Conservation (phyloP, 202 grass and related monocot genomes). For the Panicum hallii region DNA sequence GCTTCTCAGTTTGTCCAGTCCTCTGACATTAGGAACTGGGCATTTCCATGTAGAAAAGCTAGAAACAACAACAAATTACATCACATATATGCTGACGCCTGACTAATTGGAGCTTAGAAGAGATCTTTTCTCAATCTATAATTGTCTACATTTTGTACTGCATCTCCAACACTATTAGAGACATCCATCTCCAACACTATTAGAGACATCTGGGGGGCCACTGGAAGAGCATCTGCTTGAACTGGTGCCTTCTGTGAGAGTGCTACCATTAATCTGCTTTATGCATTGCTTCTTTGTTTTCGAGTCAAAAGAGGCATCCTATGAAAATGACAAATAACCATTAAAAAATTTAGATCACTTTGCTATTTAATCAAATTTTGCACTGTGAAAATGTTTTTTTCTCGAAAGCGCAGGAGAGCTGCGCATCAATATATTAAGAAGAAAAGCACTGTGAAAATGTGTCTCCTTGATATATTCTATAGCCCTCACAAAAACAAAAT, state of each 20-base stretch:
- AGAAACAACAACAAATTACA: slow-evolving; percentile 26
- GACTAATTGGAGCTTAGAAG: slow-evolving; percentile 6
- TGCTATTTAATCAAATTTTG: slow-evolving; percentile 22
- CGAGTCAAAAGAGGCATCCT: slow-evolving; percentile 66
- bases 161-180: too few species aligned
- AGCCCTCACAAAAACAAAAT: neutral
- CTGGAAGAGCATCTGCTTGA: slow-evolving; percentile 70
- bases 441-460: neutral
- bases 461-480: neutral
- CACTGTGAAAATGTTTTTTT: neutral
- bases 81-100: neutral
- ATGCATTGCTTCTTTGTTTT: slow-evolving; percentile 63
- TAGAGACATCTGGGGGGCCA: slow-evolving; percentile 62
- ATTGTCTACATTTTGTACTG: neutral
- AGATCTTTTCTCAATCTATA: slow-evolving; percentile 23
- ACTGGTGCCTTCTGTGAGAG: slow-evolving; percentile 54
- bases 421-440: too few species aligned
- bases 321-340: slow-evolving; percentile 16
- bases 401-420: too few species aligned
- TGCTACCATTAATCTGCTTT: slow-evolving; percentile 47
- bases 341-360: neutral
- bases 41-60: slow-evolving; percentile 27
- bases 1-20: slow-evolving; percentile 19
- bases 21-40: neutral
- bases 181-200: slow-evolving; percentile 46